Evolutionary conservation across 129 eudicot genomes (phyloP), one percentile per base, ranked within the genome.

Genomic region (Oenanthe sinensis): DNA sequence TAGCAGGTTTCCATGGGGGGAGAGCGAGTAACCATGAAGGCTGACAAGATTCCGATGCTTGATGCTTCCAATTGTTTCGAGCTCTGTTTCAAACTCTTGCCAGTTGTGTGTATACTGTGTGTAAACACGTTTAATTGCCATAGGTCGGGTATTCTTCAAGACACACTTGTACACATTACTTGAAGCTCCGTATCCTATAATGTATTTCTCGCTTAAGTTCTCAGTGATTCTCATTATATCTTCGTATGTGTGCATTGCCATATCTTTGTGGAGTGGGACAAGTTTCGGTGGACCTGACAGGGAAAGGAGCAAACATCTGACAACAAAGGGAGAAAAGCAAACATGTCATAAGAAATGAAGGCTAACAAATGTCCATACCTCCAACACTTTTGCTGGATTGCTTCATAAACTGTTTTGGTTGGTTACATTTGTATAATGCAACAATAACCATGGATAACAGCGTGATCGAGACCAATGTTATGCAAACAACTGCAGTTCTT

Each of bases 111-210:
- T 86, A 79, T 89, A 87, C 75, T 86, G 88, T 67, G 87, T 81
- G 87, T 90, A 93, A 45, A 93, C 85, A 72, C 97, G 89, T 92
- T 93, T 93, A 60, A 93, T 85, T 85, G 98, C 98, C 85, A 93
- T 79, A 36, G 94, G 91, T 80, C 92, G 94, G 88, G 95, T 87
- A 89, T 84, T 85, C 78, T 91, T 93, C 75, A 91, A 70, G 14
- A 78, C 79, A 68, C 98, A 93, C 78, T 86, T 93, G 85, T 93
- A 93, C 39, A 93, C 98, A 0, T 90, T 93, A 89, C 98, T 91
- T n/a, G 98, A 93, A 73, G 98, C 96, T 74, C 98, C 98, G 71
- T 85, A 87, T 81, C 97, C 98, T 47, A 93, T 87, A 5, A 93
- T 85, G 78, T 89, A 93, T 54, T 83, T 93, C 80, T 91, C 98